Evolutionary conservation across 768 basidiomycete genomes (phyloP).

Genomic region (Tricholoma bakamatsutake): DNA sequence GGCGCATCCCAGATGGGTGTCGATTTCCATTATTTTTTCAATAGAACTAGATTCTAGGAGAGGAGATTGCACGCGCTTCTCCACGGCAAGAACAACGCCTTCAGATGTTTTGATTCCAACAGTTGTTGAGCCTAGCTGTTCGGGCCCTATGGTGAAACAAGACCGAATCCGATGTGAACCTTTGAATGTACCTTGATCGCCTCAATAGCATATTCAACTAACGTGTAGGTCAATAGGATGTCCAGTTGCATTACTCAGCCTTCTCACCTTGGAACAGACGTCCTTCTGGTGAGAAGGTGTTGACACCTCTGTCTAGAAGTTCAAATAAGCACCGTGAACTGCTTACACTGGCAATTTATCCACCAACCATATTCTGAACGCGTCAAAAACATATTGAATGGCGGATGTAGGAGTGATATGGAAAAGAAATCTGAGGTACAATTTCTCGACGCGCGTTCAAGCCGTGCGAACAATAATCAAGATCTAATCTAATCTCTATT

Average conservation of each 20-base stretch:
- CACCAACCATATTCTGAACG: slow-evolving; percentile 87
- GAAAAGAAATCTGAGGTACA: slow-evolving; percentile 16
- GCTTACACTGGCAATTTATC: slow-evolving; percentile 2
- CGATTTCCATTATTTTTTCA: slow-evolving; percentile 99
- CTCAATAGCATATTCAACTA: slow-evolving; percentile 98
- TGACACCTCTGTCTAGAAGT: slow-evolving; percentile 84
- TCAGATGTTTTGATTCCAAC: slow-evolving; percentile 89
- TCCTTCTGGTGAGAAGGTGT: slow-evolving; percentile 98
- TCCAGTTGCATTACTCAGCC: not conserved
- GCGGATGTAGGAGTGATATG: slow-evolving; percentile 10
- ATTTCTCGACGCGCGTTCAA: slow-evolving; percentile 40
- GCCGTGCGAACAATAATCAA: slow-evolving; percentile 31
- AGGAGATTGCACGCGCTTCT: slow-evolving; percentile 97
- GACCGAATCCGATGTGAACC: not conserved
- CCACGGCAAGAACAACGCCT: slow-evolving; percentile 91
- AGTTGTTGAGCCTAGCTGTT: slow-evolving; percentile 93
- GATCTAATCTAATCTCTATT: slow-evolving; percentile 29
- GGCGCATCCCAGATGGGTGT: slow-evolving; percentile 91
- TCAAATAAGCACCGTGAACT: not conserved
- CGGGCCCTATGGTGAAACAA: slow-evolving; percentile 2
- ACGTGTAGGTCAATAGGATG: slow-evolving; percentile 12
- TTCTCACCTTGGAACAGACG: slow-evolving; percentile 92
- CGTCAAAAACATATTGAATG: slow-evolving; percentile 75
- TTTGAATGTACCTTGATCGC: slow-evolving; percentile 80
- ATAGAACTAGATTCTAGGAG: slow-evolving; percentile 93